A percentile compares a stretch with the other conserved stretches of the same genome.
Conservation (phyloP, 495 filamentous ascomycete genomes). For the Hapsidospora chrysogenum region DNA sequence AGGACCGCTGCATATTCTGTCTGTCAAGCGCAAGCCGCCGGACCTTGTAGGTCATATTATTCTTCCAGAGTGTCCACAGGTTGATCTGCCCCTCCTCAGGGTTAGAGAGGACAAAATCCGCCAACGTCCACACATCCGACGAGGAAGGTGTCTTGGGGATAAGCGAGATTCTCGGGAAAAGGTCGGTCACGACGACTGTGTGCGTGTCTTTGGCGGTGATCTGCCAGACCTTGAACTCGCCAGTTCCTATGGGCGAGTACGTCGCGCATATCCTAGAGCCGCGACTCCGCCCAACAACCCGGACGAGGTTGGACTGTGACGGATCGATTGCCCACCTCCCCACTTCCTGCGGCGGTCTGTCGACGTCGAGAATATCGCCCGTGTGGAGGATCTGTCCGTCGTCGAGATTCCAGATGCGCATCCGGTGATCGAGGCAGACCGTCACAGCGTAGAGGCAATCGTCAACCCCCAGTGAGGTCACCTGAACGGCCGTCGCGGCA, state of each 20-base stretch:
- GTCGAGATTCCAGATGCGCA: slow-evolving; percentile 72
- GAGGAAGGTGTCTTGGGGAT: slow-evolving; percentile 51
- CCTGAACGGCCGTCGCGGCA: slow-evolving; percentile 40
- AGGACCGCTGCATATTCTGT: slow-evolving; percentile 29
- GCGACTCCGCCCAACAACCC: slow-evolving; percentile 46
- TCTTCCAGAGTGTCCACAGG: slow-evolving; percentile 76
- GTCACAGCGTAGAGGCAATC: slow-evolving; percentile 52
- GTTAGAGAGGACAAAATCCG: slow-evolving; percentile 54
- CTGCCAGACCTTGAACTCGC: slow-evolving; percentile 93
- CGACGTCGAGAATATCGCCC: slow-evolving; percentile 46
- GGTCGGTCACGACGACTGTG: slow-evolving; percentile 48
- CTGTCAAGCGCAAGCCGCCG: slow-evolving; percentile 31
- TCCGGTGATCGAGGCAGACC: slow-evolving; percentile 67
- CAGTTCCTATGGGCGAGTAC: slow-evolving; percentile 71
- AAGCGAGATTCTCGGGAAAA: slow-evolving; percentile 43
- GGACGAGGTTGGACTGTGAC: slow-evolving; percentile 48
- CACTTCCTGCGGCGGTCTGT: slow-evolving; percentile 35
- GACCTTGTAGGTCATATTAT: slow-evolving; percentile 60
- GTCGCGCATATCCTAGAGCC: slow-evolving; percentile 62
- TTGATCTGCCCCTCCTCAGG: slow-evolving; percentile 33
- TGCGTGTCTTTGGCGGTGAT: slow-evolving; percentile 46
- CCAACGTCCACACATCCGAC: slow-evolving; percentile 71
- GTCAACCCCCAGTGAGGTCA: slow-evolving; percentile 26
- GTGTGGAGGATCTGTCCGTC: slow-evolving; percentile 55
- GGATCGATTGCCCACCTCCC: slow-evolving; percentile 63